These are phyloP conservation scores for Eucalyptus polybractea DNA, from an alignment of 345 rosid species.

Conservation along the genomic window DNA sequence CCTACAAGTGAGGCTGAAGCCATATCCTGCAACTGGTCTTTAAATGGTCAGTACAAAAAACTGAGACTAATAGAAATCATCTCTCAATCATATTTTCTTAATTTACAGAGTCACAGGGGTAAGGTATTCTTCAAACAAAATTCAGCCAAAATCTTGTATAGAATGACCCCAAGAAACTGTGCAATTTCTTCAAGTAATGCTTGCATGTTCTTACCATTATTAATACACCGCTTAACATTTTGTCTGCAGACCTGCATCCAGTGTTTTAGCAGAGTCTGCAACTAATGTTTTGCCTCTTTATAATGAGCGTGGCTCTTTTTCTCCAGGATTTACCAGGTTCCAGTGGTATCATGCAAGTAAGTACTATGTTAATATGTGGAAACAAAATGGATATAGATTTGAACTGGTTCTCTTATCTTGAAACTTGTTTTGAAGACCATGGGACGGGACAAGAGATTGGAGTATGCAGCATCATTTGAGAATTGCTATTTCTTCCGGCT, in stretches of 20 bases:
- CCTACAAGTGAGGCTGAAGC: not conserved
- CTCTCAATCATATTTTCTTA: not conserved
- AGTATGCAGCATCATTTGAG: slow-evolving; percentile 80
- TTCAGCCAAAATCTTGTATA: not conserved
- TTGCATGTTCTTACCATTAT: not conserved
- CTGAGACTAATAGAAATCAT: not conserved
- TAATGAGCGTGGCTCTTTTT: not conserved
- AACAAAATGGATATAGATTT: not conserved
- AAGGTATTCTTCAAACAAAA: not conserved
- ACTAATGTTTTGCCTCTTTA: not conserved
- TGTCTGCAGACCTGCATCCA: not conserved
- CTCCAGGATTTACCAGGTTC: slow-evolving; percentile 81
- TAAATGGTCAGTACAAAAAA: not conserved
- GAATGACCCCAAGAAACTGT: not conserved
- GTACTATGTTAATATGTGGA: not conserved
- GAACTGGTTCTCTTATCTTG: not conserved
- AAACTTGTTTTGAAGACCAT: slow-evolving; percentile 39
- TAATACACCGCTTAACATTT: not conserved
- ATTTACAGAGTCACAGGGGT: not conserved
- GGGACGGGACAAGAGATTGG: slow-evolving; percentile 86
- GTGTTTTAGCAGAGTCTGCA: not conserved
- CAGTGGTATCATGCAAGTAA: slow-evolving; percentile 96
- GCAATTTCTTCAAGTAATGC: not conserved
- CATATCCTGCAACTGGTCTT: not conserved
- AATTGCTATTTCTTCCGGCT: slow-evolving; percentile 79